Percentiles rank a stretch among this genome's conserved stretches.
These are phyloP conservation scores for Tricholoma hemisulphureum DNA, from an alignment of 768 basidiomycete genomes.

Conservation along the genomic window DNA sequence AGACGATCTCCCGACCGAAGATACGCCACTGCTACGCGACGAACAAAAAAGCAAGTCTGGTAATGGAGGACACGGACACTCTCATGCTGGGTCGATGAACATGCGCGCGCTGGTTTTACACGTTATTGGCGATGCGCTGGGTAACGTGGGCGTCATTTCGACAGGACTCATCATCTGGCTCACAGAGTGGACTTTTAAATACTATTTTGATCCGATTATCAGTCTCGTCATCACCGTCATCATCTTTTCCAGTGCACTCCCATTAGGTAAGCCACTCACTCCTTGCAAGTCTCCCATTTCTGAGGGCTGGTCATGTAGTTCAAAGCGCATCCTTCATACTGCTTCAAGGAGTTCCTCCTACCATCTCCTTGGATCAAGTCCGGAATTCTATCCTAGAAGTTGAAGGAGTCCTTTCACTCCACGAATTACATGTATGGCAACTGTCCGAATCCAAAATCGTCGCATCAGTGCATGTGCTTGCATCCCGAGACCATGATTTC, in stretches of 20 bases:
- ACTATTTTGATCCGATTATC: conserved; percentile 91
- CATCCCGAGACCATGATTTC: conserved; percentile 80
- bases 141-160: conserved; percentile 96
- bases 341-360: conserved; percentile 89
- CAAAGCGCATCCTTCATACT: conserved; percentile 93
- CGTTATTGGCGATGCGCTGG: conserved; percentile 94
- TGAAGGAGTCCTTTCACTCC: conserved; percentile 82
- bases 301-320: conserved; percentile 40
- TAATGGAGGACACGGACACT: conserved; percentile 31
- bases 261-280: conserved; percentile 60
- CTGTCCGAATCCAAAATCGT: conserved; percentile 93
- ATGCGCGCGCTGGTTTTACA: conserved; percentile 96
- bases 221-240: conserved; percentile 93
- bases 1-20: conserved; percentile 31
- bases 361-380: conserved; percentile 87
- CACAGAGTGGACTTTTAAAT: conserved; percentile 79
- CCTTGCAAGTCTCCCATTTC: not conserved
- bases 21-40: conserved; percentile 43
- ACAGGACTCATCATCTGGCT: conserved; percentile 95
- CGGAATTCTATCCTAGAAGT: conserved; percentile 77
- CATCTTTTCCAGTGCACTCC: conserved; percentile 94
- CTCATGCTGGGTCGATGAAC: conserved; percentile 84
- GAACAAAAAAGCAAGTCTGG: conserved; percentile 20
- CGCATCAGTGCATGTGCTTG: conserved; percentile 92
- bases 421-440: conserved; percentile 97